Base-by-base conservation (phyloP, 148 eudicot genomes). In the Arctostaphylos glauca region DNA sequence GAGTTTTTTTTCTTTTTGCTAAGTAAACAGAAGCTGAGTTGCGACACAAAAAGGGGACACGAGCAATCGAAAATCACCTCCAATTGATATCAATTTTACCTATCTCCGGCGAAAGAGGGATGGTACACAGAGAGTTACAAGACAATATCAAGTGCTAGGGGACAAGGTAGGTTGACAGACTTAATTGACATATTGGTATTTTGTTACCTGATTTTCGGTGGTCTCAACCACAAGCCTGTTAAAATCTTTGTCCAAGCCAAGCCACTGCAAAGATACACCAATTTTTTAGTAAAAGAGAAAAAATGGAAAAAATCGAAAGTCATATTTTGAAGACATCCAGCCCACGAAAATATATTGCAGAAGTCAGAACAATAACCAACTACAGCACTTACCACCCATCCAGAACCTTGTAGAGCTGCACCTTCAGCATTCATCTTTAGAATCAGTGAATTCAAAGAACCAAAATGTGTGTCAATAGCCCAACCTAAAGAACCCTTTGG, bases 341-440 rank as follows among this genome's bases (percentile, higher is more conserved):
- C 47, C 10, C 53, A 41, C 5, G 73, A 54, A 14, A 43, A 48
- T 44, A 15, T 47, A 16, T 3, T 8, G 9, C 43, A 81, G 5
- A 14, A 64, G 13, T 43, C 72, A 54, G 18, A 43, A 48, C 49
- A 15, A 16, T 3, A 81, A 10, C 59, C 46, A 59, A 38, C n/a
- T 19, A 78, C 55, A 74, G 74, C 83, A 84, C 94, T 85, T 88
- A 93, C 98, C 97, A 96, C 97, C 98, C 99, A 94, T 54, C 99
- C 99, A 83, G 99, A 96, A 77, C 99, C 99, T 84, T 96, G 99
- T 50, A 96, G 77, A 78, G 93, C 99, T 86, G 99, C 97, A 84
- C 99, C 99, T 93, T 96, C 97, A 48, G 99, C 92, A 85, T 89
- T 94, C 98, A 96, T 96, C 91, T 91, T 92, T 79, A 90, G 90